Base-by-base conservation (phyloP, 176 grass and related monocot genomes). In the bread wheat (Triticum aestivum) region DNA sequence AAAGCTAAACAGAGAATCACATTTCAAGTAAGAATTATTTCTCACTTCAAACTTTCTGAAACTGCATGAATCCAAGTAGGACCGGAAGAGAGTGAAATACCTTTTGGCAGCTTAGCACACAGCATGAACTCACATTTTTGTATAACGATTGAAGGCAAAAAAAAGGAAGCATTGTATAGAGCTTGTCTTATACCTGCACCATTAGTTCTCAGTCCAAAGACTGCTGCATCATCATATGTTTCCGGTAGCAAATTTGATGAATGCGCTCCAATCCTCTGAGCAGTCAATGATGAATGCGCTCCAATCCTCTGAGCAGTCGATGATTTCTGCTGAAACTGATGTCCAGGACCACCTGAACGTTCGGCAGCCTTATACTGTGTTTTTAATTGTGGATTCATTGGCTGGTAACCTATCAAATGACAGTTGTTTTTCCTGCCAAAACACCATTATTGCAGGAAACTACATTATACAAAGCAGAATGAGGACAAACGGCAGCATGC, bases 361-460 rank as follows among this genome's bases (percentile, higher is more conserved):
- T 93, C 88, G 26, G 21, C 65, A 69, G 81, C 77, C 82, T 90
- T 93, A 77, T 79, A 84, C 54, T 90, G 82, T 38, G 82, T 78
- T 79, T 73, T 89, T 87, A 91, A 29, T 27, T 84, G 26, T 33
- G 78, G 78, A 92, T 59, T 51, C 0, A 49, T 0, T 66, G 91
- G 87, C 86, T 97, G 91, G 80, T 97, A 97, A 61, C 94, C 94
- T 86, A 97, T 79, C 42, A 94, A 76, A 78, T 97, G 94, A 24
- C 94, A 97, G 27, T 75, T 89, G 10, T 92, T 81, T 81, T 92
- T 97, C 94, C 94, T 97, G 82, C 70, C 81, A 84, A 87, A 35
- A 59, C 77, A 91, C 0, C 44, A n/a, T 15, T n/a, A n/a, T 65
- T 73, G 29, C 44, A 75, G 42, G 72, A 75, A 75, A 49, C 15